phyloP scores from a whole-genome alignment of 129 eudicot genomes.

The Oenanthe sinensis region DNA sequence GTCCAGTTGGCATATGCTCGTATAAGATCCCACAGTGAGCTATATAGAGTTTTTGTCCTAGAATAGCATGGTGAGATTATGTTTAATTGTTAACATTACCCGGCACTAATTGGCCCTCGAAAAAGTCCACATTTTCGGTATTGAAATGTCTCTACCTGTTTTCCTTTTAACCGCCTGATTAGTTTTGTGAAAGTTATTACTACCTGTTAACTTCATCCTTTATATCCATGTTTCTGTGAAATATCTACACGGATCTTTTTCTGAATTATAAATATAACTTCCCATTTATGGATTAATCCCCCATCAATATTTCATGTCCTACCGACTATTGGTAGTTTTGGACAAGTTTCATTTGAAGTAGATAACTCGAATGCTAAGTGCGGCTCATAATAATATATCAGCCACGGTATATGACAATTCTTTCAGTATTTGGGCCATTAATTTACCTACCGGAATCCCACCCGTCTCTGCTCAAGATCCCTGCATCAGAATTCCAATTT shows the following conservation, averaged over 20 bases:
- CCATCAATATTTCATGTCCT: background rate
- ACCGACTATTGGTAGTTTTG: background rate
- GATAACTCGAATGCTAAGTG: background rate
- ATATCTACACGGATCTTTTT: background rate
- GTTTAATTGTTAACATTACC: background rate
- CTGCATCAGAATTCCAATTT: constrained; percentile 8
- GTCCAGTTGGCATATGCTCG: background rate
- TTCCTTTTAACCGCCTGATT: background rate
- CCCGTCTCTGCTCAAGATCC: background rate
- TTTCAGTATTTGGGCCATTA: background rate
- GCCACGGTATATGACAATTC: background rate
- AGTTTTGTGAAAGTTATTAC: background rate
- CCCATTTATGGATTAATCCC: background rate
- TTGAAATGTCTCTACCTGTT: background rate
- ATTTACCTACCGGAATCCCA: background rate
- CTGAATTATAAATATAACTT: background rate
- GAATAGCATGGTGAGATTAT: background rate
- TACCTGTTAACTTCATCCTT: background rate
- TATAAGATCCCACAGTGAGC: background rate
- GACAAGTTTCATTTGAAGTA: background rate
- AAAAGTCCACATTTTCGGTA: background rate
- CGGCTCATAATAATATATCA: background rate
- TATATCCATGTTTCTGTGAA: background rate
- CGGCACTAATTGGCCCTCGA: background rate
- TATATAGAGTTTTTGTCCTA: background rate